phyloP scores from a whole-genome alignment of 2,329 filamentous ascomycete species.

The Rutstroemia sp. region DNA sequence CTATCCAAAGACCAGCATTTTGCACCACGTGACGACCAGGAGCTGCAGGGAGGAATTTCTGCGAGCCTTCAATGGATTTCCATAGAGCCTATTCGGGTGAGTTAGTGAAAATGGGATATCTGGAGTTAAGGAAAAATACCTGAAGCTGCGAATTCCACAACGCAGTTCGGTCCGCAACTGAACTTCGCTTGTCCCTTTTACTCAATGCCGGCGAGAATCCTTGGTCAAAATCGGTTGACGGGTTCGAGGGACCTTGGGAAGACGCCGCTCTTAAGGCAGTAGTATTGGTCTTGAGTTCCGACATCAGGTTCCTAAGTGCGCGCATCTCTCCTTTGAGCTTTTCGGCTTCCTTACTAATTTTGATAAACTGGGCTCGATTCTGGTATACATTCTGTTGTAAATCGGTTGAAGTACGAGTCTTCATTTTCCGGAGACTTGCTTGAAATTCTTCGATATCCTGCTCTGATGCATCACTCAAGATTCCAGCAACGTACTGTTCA shows the following conservation, averaged over 20 bases:
- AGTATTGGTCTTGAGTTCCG: slow-evolving; percentile 77
- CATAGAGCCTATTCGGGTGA: slow-evolving; percentile 58
- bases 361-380: slow-evolving; percentile 97
- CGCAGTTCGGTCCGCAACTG: slow-evolving; percentile 63
- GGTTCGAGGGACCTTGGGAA: slow-evolving; percentile 36
- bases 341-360: slow-evolving; percentile 98
- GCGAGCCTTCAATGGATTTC: slow-evolving; percentile 95
- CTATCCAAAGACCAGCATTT: slow-evolving; percentile 89
- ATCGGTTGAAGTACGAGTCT: slow-evolving; percentile 42
- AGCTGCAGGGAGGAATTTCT: slow-evolving; percentile 89
- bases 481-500: slow-evolving; percentile 61
- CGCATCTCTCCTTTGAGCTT: slow-evolving; percentile 97
- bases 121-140: slow-evolving; percentile 10
- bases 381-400: slow-evolving; percentile 94
- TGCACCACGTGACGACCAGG: slow-evolving; percentile 90
- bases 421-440: slow-evolving; percentile 23
- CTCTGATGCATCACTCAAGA: slow-evolving; percentile 31
- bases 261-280: slow-evolving; percentile 57
- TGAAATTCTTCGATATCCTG: slow-evolving; percentile 30
- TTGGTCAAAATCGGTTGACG: slow-evolving; percentile 41
- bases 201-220: slow-evolving; percentile 49
- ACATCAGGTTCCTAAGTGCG: slow-evolving; percentile 81
- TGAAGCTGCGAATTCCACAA: slow-evolving; percentile 63
- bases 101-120: slow-evolving; percentile 8
- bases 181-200: slow-evolving; percentile 79